Base-by-base conservation (phyloP, 495 filamentous ascomycete genomes). In the Lentithecium fluviatile region DNA sequence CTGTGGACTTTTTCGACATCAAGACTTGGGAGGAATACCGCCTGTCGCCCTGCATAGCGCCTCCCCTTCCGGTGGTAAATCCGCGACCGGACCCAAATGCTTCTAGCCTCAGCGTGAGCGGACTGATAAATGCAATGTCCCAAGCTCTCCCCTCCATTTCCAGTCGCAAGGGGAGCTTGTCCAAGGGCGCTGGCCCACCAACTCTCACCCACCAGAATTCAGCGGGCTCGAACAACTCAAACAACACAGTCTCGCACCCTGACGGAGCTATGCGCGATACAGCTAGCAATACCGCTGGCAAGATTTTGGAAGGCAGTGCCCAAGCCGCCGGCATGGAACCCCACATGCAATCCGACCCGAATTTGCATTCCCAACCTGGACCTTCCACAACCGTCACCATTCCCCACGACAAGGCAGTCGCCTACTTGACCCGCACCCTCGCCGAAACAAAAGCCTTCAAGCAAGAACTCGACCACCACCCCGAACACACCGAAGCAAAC, bases 1-100 rank as follows among this genome's bases (percentile, higher is more conserved):
- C 80, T 0, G 77, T 97, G 20, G 85, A 97, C 70, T 97, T 96
- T 69, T 97, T 93, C 76, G 78, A 90, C 64, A 74, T 82, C 1
- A 74, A 90, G 2, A 81, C 84, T 46, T 98, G 93, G 93, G 81
- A 88, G 45, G 83, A 90, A 56, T 83, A 92, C 69, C 80, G 84
- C 25, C 81, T 88, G 29, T 93, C 88, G 0, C 93, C 93, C 0
- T 92, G 88, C 71, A 82, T 94, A 49, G 80, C 74, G 6, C 80
- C 82, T 5, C 75, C 84, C 8, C 73, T 89, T 5, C 88, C 79
- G 4, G 29, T 32, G 29, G 3, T 32, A 10, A 32, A 32, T 32
- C 29, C 29, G 29, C 69, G 77, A 2, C 56, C 72, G 0, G 37
- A 64, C 21, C 19, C 47, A 1, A 43, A 17, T 19, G 38, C 40